Base-by-base conservation (phyloP, 1,139 yeast genomes). In the Hemisphaericaspora xylanilytica region DNA sequence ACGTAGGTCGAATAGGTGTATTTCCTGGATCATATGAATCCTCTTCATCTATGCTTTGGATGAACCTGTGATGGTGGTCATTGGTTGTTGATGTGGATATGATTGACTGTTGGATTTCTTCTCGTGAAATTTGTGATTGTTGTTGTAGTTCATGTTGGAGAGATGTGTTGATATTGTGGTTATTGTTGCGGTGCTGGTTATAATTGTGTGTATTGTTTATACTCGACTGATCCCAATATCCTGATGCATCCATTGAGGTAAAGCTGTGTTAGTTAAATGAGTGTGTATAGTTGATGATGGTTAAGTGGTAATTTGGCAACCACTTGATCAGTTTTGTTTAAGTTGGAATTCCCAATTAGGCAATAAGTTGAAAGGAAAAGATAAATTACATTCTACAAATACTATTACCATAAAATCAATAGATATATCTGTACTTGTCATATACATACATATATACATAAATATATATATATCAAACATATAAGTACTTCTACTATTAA, bases 51-150 rank as follows among this genome's bases (percentile, higher is more conserved):
- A 44, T 43, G 27, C 36, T 40, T 28, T 37, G 41, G 37, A 32
- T 46, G 32, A 45, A 41, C 18, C 32, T 36, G 9, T 40, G 37
- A n/a, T 36, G 17, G 20, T 40, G 43, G 12, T 37, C 38, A 29
- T 42, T 38, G 9, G 35, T 12, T 2, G 43, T 34, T 15, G 51
- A 38, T 2, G 59, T 53, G 4, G 61, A 52, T 3, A 59, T 56
- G n/a, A 65, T 54, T 4, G 70, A 62, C 42, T 65, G 67, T 28
- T 64, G 53, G 9, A 66, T 47, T 45, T 66, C 72, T 26, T 62
- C 63, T 27, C 55, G 64, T 1, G 73, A 62, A 20, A 66, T 62
- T 14, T 55, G 53, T 9, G 55, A 61, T 45, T 67, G 73, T 2
- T 60, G 48, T 40, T 61, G 68, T 0, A 66, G 53, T 42, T 61